These are phyloP conservation scores for Fusarium subtropicale DNA, from an alignment of 2,329 filamentous ascomycete species.

Conservation along the genomic window DNA sequence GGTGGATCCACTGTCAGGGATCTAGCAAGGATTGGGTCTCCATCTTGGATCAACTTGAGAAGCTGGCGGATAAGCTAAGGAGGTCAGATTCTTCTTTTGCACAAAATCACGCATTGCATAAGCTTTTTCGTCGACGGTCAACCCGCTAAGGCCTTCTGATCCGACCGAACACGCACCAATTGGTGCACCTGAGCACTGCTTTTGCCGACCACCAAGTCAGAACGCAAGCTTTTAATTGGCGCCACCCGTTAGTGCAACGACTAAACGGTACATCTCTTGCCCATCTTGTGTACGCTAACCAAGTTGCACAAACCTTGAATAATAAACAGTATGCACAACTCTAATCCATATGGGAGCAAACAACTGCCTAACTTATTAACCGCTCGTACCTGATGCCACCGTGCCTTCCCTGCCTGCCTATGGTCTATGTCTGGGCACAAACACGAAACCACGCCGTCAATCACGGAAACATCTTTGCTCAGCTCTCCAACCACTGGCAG, in stretches of 20 bases:
- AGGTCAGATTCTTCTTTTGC: conserved; percentile 27
- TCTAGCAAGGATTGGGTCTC: conserved; percentile 29
- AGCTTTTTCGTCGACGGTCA: not conserved
- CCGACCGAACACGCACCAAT: conserved; percentile 16
- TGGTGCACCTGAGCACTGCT: not conserved
- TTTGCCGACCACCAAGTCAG: not conserved
- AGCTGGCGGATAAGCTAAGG: conserved; percentile 20
- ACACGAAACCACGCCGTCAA: conserved; percentile 39
- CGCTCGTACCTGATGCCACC: conserved; percentile 4
- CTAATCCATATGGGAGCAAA: not conserved
- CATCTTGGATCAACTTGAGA: conserved; percentile 31
- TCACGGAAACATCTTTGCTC: conserved; percentile 26
- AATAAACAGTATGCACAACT: conserved; percentile 7
- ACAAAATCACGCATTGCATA: conserved; percentile 34
- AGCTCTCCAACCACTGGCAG: conserved; percentile 2
- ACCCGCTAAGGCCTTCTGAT: conserved; percentile 20
- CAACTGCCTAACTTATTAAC: conserved; percentile 3
- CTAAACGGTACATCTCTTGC: not conserved
- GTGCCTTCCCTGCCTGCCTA: not conserved
- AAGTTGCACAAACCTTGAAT: conserved; percentile 8
- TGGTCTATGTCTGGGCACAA: conserved; percentile 15
- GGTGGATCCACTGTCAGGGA: conserved; percentile 29
- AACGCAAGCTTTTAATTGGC: not conserved
- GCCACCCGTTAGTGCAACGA: not conserved
- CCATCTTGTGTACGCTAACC: conserved; percentile 4